phyloP scores from a whole-genome alignment of 495 filamentous ascomycete genomes.

The Trichoderma parareesei region DNA sequence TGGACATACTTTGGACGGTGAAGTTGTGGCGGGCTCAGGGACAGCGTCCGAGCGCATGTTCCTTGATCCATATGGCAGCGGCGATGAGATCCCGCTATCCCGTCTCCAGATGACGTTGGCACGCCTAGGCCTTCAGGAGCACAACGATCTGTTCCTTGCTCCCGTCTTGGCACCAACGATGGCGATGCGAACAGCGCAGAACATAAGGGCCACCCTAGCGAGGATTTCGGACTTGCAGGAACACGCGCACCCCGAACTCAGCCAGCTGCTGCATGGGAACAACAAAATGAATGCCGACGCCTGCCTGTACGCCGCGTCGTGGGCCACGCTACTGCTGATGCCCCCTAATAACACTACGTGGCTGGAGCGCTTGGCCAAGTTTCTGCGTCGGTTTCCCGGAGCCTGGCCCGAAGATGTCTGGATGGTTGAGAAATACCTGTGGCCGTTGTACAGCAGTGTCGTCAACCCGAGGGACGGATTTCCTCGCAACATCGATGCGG shows the following conservation, averaged over 20 bases:
- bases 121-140: conserved; percentile 51
- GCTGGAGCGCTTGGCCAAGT: conserved; percentile 44
- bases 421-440: conserved; percentile 56
- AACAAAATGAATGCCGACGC: conserved; percentile 49
- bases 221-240: conserved; percentile 22
- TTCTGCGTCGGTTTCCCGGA: conserved; percentile 59
- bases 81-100: conserved; percentile 52
- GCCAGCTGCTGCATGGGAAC: conserved; percentile 28
- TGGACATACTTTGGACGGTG: conserved; percentile 56
- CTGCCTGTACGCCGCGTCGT: conserved; percentile 68
- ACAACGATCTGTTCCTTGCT: conserved; percentile 49
- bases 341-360: conserved; percentile 29
- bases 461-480: conserved; percentile 15
- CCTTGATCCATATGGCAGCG: conserved; percentile 72
- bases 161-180: conserved; percentile 55
- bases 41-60: conserved; percentile 54
- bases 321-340: conserved; percentile 62
- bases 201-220: conserved; percentile 53
- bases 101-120: conserved; percentile 52
- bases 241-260: conserved; percentile 9
- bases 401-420: conserved; percentile 62
- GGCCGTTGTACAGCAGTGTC: conserved; percentile 44
- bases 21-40: conserved; percentile 17
- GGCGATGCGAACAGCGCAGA: conserved; percentile 67
- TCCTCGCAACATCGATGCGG: conserved; percentile 14